Conservation (phyloP, 148 eudicot species). For the Rhododendron ferrugineum region DNA sequence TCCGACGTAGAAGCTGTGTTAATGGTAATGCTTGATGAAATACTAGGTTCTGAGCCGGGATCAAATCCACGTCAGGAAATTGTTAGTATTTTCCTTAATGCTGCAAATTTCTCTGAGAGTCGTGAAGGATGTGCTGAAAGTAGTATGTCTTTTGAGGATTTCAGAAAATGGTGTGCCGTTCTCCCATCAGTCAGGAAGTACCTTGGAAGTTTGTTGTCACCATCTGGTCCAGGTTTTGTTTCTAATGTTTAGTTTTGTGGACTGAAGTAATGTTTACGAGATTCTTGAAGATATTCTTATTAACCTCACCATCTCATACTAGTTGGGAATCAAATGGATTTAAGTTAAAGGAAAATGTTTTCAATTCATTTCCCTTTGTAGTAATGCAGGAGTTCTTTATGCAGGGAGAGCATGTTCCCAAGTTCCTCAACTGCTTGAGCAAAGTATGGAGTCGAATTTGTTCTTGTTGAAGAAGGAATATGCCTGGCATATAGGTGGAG, state of each 20-base stretch:
- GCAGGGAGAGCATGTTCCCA: constrained; percentile 53
- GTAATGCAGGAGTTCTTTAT: constrained; percentile 3
- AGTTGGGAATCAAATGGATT: neutral
- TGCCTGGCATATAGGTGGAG: constrained; percentile 93
- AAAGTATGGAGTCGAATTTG: constrained; percentile 34
- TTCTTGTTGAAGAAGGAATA: constrained; percentile 58
- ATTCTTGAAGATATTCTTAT: constrained; percentile 3
- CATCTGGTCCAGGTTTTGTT: constrained; percentile 57
- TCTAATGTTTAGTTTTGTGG: neutral
- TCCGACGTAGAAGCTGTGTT: constrained; percentile 72
- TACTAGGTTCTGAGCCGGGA: constrained; percentile 44
- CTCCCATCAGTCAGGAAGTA: constrained; percentile 72
- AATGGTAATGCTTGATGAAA: constrained; percentile 48
- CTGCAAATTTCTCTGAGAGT: constrained; percentile 44
- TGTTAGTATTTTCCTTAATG: constrained; percentile 43
- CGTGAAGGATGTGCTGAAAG: constrained; percentile 36
- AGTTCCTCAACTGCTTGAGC: constrained; percentile 51
- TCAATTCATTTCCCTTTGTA: neutral
- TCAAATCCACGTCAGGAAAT: constrained; percentile 30
- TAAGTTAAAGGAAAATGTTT: neutral
- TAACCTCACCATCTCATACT: neutral
- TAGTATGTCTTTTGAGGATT: constrained; percentile 69
- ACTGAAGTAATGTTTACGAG: neutral
- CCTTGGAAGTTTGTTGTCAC: constrained; percentile 64
- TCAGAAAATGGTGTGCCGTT: constrained; percentile 57